Evolutionary conservation across 176 grass and related monocot genomes (phyloP), one percentile per base, ranked within the genome.

Genomic region (Cocos nucifera): DNA sequence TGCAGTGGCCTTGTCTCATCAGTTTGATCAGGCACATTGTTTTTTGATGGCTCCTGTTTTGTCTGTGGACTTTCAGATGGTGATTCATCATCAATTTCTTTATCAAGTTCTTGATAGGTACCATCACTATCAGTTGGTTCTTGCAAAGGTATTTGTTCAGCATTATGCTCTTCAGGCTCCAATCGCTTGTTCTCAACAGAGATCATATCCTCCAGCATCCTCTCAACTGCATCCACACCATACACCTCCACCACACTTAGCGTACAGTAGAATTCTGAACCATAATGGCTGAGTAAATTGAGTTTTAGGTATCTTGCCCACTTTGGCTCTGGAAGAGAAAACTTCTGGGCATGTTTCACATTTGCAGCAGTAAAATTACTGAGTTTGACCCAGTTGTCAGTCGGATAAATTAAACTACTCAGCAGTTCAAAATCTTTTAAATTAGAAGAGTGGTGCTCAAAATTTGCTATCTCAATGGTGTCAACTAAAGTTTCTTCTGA

Each of bases 401-500:
- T 86, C 63, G 94, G 94, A 73, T 99, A 99, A 16, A 69, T 70
- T 71, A 86, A 64, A 67, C 94, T 93, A 51, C 88, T 89, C 49
- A 63, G 57, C 57, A 89, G 17, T 67, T 98, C 94, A 81, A 89
- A 86, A 60, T 98, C 76, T 66, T 80, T 99, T 20, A 88, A 68
- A 75, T 86, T 99, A 27, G 94, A 93, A 39, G 88, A 89, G 64
- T 99, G 86, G 50, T 99, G 94, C 76, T 99, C 88, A 49, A 99
- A 99, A 71, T 99, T 99, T 32, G 88, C 94, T 39, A 99, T 79
- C 50, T 83, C 88, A 5, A 93, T 69, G 53, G 79, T 89, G 62
- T 86, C 71, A 19, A 99, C 94, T 29, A 99, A 89, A 20, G 94
- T 98, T 83, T 98, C 94, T 77, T 98, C 94, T 71, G 94, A 98